Conservation (phyloP, 306 rosid species). For the peach (Prunus persica) region DNA sequence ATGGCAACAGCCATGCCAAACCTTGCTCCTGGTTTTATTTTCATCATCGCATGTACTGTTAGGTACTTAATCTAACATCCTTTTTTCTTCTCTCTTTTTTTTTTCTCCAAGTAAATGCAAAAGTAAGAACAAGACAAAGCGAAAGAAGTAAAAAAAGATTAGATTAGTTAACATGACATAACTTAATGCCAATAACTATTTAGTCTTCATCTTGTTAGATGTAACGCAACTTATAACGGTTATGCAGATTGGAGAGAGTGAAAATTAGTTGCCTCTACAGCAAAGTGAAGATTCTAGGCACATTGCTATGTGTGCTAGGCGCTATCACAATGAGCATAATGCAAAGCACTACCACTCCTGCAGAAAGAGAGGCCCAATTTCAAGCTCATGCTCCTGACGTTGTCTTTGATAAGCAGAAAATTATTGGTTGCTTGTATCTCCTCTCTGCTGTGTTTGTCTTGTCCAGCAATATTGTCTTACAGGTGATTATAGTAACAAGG, state of each 20-base stretch:
- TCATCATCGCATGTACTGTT: conserved; percentile 67
- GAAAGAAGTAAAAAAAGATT: background rate
- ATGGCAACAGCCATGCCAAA: conserved; percentile 98
- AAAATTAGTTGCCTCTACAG: conserved; percentile 53
- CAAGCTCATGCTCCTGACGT: conserved; percentile 17
- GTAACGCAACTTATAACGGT: background rate
- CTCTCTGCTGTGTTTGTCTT: conserved; percentile 49
- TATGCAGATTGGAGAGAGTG: conserved; percentile 74
- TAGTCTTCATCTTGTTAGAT: background rate
- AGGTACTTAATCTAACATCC: conserved; percentile 38
- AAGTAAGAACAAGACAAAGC: background rate
- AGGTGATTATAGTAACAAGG: conserved; percentile 33
- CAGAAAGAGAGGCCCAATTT: background rate
- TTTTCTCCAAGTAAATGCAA: background rate
- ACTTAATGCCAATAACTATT: background rate
- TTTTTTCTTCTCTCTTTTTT: background rate
- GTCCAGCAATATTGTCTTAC: conserved; percentile 63
- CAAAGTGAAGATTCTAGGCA: conserved; percentile 70
- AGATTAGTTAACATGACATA: background rate
- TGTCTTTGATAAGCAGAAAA: conserved; percentile 54
- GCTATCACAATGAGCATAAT: conserved; percentile 74
- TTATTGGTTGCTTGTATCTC: conserved; percentile 72
- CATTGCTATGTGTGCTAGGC: conserved; percentile 70
- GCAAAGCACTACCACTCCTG: conserved; percentile 49
- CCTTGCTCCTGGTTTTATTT: conserved; percentile 84